phyloP scores from a whole-genome alignment of 352 stramenopile genomes.

The Globisporangium yorkense region DNA sequence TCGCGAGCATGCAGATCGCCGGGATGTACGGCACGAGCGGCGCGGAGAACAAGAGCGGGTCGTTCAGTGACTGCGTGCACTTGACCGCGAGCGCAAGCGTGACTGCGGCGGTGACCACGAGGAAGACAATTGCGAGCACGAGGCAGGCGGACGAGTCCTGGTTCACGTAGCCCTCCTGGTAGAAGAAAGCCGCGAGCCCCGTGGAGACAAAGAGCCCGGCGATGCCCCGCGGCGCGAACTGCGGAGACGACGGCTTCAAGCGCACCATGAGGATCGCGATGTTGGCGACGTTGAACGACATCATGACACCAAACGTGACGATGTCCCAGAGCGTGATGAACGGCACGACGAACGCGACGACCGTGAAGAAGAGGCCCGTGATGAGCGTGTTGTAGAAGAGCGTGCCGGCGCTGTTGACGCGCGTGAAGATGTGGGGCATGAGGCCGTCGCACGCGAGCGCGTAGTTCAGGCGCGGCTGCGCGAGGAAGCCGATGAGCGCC shows the following conservation, averaged over 20 bases:
- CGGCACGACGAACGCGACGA: slow-evolving; percentile 66
- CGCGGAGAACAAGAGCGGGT: slow-evolving; percentile 27
- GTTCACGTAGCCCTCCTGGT: slow-evolving; percentile 50
- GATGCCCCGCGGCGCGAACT: slow-evolving; percentile 26
- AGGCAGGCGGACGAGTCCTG: slow-evolving; percentile 26
- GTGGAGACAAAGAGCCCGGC: slow-evolving; percentile 27
- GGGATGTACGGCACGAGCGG: slow-evolving; percentile 57
- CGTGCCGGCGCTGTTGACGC: slow-evolving; percentile 64
- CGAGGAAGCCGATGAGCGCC: slow-evolving; percentile 92
- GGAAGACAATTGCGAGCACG: slow-evolving; percentile 35
- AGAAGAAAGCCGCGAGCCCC: slow-evolving; percentile 42
- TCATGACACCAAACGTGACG: slow-evolving; percentile 81
- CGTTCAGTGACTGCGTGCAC: slow-evolving; percentile 33
- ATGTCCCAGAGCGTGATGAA: slow-evolving; percentile 83
- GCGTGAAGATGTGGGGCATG: slow-evolving; percentile 85
- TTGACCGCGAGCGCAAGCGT: slow-evolving; percentile 37
- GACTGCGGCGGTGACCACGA: slow-evolving; percentile 28
- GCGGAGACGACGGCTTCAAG: slow-evolving; percentile 44
- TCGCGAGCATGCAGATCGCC: slow-evolving; percentile 41
- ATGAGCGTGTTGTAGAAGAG: slow-evolving; percentile 78
- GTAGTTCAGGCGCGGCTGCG: slow-evolving; percentile 92
- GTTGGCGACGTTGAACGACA: slow-evolving; percentile 86
- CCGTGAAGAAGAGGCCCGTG: slow-evolving; percentile 56
- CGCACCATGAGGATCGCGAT: slow-evolving; percentile 56
- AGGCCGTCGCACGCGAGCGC: slow-evolving; percentile 92